Evolutionary conservation across 106 monocot species (phyloP), one percentile per base, ranked within the genome.

Genomic region (Hemerocallis citrina): DNA sequence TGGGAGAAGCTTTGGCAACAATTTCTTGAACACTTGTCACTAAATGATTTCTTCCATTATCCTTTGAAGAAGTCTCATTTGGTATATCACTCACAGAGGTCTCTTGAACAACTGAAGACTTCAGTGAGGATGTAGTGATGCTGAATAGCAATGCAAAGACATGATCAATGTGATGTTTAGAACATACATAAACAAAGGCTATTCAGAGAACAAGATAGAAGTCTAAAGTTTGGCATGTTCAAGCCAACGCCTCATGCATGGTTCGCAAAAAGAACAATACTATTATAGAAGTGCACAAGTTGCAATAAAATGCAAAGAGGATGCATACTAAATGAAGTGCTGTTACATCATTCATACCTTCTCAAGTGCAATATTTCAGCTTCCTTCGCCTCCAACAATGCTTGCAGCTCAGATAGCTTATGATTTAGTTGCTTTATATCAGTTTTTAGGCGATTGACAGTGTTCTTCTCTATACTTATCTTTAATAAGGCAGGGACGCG

Each of bases 371-470:
- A 67, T 50, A 98, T 68, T 55, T 91, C 96, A 51, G 64, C 39
- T 64, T 98, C 91, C 59, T 83, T 98, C 22, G 55, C 52, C 74
- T 96, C 96, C 48, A 96, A 71, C 54, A 88, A 69, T 24, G 96
- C 96, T 69, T 91, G 96, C 36, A 91, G 82, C 62, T 98, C 62
- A 45, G 87, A 84, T 50, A 98, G 68, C 68, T 74, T 98, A 27
- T 67, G 39, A 67, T 98, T 98, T 44, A 98, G 68, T 74, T 98
- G 96, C 70, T 88, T 98, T 69, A 98, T 91, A 63, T 87, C 96
- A 68, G 73, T 75, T 77, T 91, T 87, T 31, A 98, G 87, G 30
- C 61, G 68, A 61, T 88, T 98, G 52, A 91, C 79, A 1, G 81
- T 85, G 65, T 79, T 98, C 61, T 88, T 98, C 68, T 98, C 96